These are phyloP conservation scores for Ustilago nuda DNA, from an alignment of 1,284 basidiomycete species.

Conservation along the genomic window DNA sequence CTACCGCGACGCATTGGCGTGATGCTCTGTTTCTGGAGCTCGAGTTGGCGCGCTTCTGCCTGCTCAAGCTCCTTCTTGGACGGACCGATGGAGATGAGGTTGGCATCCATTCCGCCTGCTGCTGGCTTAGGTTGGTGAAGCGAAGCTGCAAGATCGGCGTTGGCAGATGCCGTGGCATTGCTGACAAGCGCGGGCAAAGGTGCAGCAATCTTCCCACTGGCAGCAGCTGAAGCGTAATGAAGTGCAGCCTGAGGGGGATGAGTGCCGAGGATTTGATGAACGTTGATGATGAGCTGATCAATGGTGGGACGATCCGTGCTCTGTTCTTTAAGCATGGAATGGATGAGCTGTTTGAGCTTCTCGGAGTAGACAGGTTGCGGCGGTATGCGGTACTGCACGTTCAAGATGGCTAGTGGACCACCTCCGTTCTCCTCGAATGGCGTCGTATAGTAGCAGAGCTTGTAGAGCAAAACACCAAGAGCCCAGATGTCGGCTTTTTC, in stretches of 20 bases:
- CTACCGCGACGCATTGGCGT: conserved; percentile 70
- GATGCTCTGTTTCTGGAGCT: conserved; percentile 59
- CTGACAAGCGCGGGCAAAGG: conserved; percentile 41
- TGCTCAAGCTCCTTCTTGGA: conserved; percentile 43
- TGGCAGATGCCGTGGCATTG: conserved; percentile 3
- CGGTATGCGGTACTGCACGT: conserved; percentile 84
- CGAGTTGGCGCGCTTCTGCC: conserved; percentile 49
- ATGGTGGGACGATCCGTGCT: conserved; percentile 57
- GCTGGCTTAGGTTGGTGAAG: conserved; percentile 13
- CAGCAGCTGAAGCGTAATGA: conserved; percentile 50
- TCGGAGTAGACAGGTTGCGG: conserved; percentile 86
- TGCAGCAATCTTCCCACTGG: conserved; percentile 43
- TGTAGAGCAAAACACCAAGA: conserved; percentile 81
- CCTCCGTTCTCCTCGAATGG: conserved; percentile 82
- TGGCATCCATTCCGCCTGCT: conserved; percentile 28
- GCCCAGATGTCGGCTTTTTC: conserved; percentile 90
- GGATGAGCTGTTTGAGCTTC: conserved; percentile 86
- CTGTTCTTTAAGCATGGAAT: conserved; percentile 60
- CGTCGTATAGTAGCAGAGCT: conserved; percentile 96
- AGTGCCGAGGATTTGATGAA: conserved; percentile 57
- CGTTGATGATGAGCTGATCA: conserved; percentile 57
- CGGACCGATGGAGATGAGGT: conserved; percentile 52
- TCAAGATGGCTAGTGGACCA: conserved; percentile 93
- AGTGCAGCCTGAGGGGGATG: conserved; percentile 46
- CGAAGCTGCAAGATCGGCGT: not conserved